These are phyloP conservation scores for Mycosarcoma maydis DNA, from an alignment of 1,284 basidiomycete species.

Conservation along the genomic window DNA sequence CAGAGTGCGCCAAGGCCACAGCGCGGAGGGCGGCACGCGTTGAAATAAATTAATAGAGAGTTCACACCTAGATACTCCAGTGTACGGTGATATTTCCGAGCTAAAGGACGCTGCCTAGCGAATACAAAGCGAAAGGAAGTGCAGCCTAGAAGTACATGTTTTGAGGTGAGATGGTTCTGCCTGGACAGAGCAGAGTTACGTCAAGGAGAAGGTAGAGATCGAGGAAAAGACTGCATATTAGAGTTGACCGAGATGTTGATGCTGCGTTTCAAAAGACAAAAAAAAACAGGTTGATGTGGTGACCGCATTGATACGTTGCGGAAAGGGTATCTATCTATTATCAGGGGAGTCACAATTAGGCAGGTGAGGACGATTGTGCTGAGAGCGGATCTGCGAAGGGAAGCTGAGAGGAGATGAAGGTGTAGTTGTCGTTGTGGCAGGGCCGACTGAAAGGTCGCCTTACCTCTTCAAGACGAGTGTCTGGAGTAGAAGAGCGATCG, in stretches of 20 bases:
- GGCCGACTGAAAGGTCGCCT: constrained; percentile 41
- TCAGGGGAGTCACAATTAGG: not conserved
- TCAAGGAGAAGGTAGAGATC: no score
- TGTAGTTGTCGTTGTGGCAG: constrained; percentile 2
- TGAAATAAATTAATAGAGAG: no score
- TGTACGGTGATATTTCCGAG: no score
- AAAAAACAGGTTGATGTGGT: not conserved
- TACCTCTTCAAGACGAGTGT: constrained; percentile 43
- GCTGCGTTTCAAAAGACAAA: not conserved
- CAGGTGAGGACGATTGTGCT: constrained; percentile 4
- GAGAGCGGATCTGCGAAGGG: constrained; percentile 1
- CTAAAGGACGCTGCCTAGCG: no score
- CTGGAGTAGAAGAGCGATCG: constrained; percentile 44
- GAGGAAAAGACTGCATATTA: constrained; percentile 22
- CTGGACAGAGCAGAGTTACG: not conserved
- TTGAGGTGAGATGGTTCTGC: not conserved
- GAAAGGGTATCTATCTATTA: constrained; percentile 9
- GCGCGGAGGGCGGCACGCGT: no score
- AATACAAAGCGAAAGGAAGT: no score
- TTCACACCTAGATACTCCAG: no score
- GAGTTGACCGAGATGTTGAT: constrained; percentile 14
- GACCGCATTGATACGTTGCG: constrained; percentile 1
- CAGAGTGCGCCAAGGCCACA: no score
- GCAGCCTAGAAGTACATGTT: constrained; percentile 9
- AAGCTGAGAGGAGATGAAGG: not conserved